Conservation (phyloP, 2,329 filamentous ascomycete species). For the Cordyceps javanica region DNA sequence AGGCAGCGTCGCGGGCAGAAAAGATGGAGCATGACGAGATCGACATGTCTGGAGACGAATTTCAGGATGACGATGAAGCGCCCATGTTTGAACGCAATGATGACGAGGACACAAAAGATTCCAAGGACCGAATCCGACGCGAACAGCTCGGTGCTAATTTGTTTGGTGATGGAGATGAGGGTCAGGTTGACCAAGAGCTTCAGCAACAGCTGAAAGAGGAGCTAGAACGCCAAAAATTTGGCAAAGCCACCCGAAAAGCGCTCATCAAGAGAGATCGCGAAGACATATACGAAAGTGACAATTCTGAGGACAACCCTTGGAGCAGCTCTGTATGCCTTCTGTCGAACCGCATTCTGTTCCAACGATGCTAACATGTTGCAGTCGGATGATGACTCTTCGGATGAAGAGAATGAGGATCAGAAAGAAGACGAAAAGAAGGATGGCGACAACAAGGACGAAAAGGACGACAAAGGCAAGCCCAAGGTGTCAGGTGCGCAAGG, state of each 20-base stretch:
- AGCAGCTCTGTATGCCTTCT: conserved; percentile 29
- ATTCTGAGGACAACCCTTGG: conserved; percentile 39
- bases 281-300: conserved; percentile 73
- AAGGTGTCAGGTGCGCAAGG: conserved; percentile 62
- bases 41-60: conserved; percentile 64
- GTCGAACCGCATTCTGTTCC: background rate
- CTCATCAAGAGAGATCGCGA: conserved; percentile 82
- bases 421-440: conserved; percentile 51
- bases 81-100: conserved; percentile 69
- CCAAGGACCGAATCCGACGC: conserved; percentile 65
- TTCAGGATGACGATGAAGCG: conserved; percentile 84
- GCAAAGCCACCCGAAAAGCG: conserved; percentile 73
- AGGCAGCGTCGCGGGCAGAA: conserved; percentile 54
- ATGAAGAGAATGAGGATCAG: conserved; percentile 37
- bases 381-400: conserved; percentile 26
- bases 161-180: conserved; percentile 65
- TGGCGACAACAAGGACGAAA: conserved; percentile 52
- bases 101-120: conserved; percentile 72
- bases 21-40: conserved; percentile 65
- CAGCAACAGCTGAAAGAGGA: conserved; percentile 64
- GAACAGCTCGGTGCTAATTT: conserved; percentile 84
- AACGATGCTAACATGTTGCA: background rate
- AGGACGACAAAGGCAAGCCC: conserved; percentile 42
- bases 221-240: conserved; percentile 61
- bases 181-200: conserved; percentile 67